These are phyloP conservation scores for Aspergillus oerlinghausenensis DNA, from an alignment of 2,329 filamentous ascomycete species.

Conservation along the genomic window DNA sequence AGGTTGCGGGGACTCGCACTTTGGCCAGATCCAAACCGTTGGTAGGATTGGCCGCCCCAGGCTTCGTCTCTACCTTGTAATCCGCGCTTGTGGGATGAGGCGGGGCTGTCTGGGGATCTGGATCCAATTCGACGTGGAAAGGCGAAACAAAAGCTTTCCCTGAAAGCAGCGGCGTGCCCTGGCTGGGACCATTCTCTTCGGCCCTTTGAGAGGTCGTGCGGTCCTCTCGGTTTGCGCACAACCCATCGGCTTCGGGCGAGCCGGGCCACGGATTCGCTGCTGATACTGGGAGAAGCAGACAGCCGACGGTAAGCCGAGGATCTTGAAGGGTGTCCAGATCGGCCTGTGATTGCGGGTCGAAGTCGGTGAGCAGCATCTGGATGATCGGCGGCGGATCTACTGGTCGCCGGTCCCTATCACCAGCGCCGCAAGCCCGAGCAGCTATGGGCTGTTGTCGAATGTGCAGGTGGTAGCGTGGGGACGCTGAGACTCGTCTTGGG, in stretches of 20 bases:
- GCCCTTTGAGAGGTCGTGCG: conserved; percentile 11
- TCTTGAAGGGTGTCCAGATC: conserved; percentile 39
- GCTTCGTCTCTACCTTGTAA: conserved; percentile 6
- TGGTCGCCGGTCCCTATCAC: conserved; percentile 43
- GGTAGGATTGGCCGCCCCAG: background rate
- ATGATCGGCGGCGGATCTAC: conserved; percentile 47
- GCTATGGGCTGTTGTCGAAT: conserved; percentile 45
- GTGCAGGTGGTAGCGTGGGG: conserved; percentile 36
- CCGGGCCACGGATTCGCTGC: conserved; percentile 9
- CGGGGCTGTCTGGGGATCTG: conserved; percentile 40
- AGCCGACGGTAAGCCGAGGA: conserved; percentile 40
- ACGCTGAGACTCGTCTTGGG: conserved; percentile 18
- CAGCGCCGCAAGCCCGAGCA: conserved; percentile 44
- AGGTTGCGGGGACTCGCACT: conserved; percentile 31
- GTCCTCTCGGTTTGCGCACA: conserved; percentile 12
- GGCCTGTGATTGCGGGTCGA: conserved; percentile 33
- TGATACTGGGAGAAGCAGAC: conserved; percentile 37
- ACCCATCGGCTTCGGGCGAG: conserved; percentile 4
- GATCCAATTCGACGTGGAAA: conserved; percentile 40
- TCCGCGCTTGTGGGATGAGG: conserved; percentile 28
- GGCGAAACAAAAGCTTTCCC: conserved; percentile 40
- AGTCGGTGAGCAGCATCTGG: conserved; percentile 43
- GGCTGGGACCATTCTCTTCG: conserved; percentile 13
- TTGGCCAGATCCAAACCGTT: background rate
- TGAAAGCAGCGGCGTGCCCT: conserved; percentile 30